A percentile compares a stretch with the other conserved stretches of the same genome.
Conservation (phyloP, 805 yeast genomes). For the Starmerella lactis-condensi region DNA sequence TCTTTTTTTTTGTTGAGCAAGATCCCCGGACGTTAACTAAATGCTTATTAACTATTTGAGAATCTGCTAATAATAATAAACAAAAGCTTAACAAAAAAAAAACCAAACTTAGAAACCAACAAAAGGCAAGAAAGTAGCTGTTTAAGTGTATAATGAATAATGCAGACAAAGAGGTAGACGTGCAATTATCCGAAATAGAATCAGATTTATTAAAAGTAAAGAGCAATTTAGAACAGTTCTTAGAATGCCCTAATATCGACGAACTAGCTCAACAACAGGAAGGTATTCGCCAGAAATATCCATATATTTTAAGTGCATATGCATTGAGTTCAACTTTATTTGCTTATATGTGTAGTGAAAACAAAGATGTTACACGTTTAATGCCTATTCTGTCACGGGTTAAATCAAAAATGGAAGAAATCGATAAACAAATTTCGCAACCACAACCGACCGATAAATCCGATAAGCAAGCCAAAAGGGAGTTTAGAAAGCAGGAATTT, state of each 20-base stretch:
- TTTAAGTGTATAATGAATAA: neutral
- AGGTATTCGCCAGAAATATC: constrained; percentile 7
- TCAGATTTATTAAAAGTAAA: constrained; percentile 12
- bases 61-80: no score
- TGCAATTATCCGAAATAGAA: no score
- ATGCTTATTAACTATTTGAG: no score
- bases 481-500: neutral
- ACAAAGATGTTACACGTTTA: constrained; percentile 38
- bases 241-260: constrained; percentile 9
- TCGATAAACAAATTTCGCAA: constrained; percentile 25
- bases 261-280: constrained; percentile 10
- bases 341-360: constrained; percentile 40
- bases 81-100: no score
- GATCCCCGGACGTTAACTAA: no score
- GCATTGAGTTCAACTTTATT: constrained; percentile 38
- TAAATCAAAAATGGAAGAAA: constrained; percentile 43
- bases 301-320: constrained; percentile 26
- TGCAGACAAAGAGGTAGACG: no score
- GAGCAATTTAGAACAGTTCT: constrained; percentile 9
- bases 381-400: constrained; percentile 27
- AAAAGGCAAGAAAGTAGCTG: no score
- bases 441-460: constrained; percentile 7
- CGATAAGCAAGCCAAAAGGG: constrained; percentile 15
- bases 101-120: no score
- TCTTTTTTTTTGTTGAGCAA: no score